Conservation (phyloP, 2,329 filamentous ascomycete species). For the Hypoxylon sp. region DNA sequence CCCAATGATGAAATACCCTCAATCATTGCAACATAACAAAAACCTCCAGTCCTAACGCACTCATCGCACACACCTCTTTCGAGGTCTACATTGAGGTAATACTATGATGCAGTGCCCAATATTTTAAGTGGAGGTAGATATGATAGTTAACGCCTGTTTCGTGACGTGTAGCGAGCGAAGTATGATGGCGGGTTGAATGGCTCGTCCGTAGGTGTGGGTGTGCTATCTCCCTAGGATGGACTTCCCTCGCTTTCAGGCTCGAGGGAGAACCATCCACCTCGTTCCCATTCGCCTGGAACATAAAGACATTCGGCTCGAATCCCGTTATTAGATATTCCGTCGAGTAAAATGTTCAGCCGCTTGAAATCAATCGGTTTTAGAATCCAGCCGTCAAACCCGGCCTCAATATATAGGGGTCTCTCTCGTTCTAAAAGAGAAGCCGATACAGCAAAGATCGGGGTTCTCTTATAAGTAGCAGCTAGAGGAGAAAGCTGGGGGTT, state of each 20-base stretch:
- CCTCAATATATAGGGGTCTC: constrained; percentile 77
- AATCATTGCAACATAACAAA: background rate
- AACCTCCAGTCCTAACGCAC: background rate
- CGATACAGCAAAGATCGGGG: constrained; percentile 90
- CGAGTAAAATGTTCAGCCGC: constrained; percentile 77
- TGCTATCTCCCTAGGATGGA: constrained; percentile 13
- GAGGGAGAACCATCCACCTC: constrained; percentile 84
- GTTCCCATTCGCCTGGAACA: constrained; percentile 80
- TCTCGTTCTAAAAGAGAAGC: constrained; percentile 83
- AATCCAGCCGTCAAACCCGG: constrained; percentile 92
- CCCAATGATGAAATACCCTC: background rate
- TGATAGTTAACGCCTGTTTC: background rate
- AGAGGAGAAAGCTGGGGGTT: constrained; percentile 69
- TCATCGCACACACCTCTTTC: background rate
- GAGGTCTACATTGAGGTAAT: background rate
- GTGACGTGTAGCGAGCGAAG: background rate
- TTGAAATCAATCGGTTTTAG: constrained; percentile 89
- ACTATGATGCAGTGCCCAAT: background rate
- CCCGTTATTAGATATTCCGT: constrained; percentile 75
- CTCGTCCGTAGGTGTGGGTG: background rate
- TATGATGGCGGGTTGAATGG: background rate
- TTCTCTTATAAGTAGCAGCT: constrained; percentile 72
- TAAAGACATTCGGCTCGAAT: constrained; percentile 77
- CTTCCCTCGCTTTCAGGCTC: constrained; percentile 12
- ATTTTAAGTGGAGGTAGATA: background rate